Conservation (phyloP, 306 rosid genomes). For the Malus fusca region DNA sequence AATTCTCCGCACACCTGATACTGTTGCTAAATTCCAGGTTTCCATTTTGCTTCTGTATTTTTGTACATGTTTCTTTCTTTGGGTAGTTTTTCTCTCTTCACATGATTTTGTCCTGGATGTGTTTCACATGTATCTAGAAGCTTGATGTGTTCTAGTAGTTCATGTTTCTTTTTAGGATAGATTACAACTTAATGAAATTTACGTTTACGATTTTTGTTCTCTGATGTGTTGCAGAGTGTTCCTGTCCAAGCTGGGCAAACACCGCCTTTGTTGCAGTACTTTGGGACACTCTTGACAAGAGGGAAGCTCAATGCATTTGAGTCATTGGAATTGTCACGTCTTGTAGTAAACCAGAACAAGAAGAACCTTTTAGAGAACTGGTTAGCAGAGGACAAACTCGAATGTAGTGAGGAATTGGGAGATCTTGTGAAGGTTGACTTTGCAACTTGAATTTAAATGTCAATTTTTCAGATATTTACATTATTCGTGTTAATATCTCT, state of each 20-base stretch:
- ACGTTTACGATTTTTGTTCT: neutral
- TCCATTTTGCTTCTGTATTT: neutral
- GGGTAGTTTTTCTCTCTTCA: neutral
- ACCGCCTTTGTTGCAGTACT: conserved; percentile 95
- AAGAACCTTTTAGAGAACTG: conserved; percentile 95
- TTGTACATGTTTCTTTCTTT: neutral
- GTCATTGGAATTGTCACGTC: conserved; percentile 88
- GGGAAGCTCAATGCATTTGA: conserved; percentile 97
- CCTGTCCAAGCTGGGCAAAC: conserved; percentile 99
- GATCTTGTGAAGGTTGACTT: conserved; percentile 94
- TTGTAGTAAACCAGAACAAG: conserved; percentile 97
- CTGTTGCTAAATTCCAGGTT: conserved; percentile 99
- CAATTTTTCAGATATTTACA: neutral
- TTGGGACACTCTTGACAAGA: conserved; percentile 87
- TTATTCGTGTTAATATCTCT: neutral
- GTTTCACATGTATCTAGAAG: neutral
- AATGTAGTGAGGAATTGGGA: conserved; percentile 97
- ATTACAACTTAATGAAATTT: too few relatives aligned
- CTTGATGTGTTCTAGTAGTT: neutral
- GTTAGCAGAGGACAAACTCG: conserved; percentile 99
- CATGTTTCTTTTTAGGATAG: too few relatives aligned
- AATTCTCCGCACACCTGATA: conserved; percentile 94
- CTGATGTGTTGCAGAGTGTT: conserved; percentile 63
- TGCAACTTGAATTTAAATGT: conserved; percentile 5
- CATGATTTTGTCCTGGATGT: neutral